phyloP scores from a whole-genome alignment of 148 eudicot species.

The Dysphania ambrosioides region DNA sequence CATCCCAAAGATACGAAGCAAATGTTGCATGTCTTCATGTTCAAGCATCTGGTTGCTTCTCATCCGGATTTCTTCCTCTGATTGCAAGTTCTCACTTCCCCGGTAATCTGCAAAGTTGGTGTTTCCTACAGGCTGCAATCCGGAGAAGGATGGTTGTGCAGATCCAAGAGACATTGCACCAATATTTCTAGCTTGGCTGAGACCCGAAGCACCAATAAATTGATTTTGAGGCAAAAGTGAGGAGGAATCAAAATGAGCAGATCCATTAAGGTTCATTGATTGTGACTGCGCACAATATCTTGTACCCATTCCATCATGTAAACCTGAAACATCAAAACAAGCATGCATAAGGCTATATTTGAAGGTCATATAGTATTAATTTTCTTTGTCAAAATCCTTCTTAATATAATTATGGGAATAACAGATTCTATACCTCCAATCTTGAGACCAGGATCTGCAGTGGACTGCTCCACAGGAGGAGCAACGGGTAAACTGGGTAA shows the following conservation, averaged over 20 bases:
- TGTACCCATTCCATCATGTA: conserved; percentile 35
- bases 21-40: conserved; percentile 92
- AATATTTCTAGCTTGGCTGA: conserved; percentile 45
- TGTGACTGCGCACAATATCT: conserved; percentile 49
- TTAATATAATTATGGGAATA: too few relatives aligned
- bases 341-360: too few relatives aligned
- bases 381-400: not conserved
- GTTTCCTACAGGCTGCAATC: conserved; percentile 40
- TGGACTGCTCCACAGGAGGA: conserved; percentile 44
- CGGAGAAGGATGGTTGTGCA: conserved; percentile 41
- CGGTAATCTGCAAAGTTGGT: conserved; percentile 41
- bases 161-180: conserved; percentile 55
- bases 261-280: conserved; percentile 43
- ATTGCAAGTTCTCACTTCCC: conserved; percentile 52
- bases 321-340: conserved; percentile 36
- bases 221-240: conserved; percentile 53
- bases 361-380: not conserved
- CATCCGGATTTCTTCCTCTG: conserved; percentile 86
- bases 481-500: conserved; percentile 45
- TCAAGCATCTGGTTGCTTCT: conserved; percentile 98
- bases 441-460: conserved; percentile 48
- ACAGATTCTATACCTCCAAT: conserved; percentile 51
- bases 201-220: conserved; percentile 37
- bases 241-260: conserved; percentile 43
- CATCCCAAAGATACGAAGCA: conserved; percentile 77